Evolutionary conservation across 164 flowering plant genomes (phyloP), one percentile per base, ranked within the genome.

Genomic region (Cinnamomum chago): DNA sequence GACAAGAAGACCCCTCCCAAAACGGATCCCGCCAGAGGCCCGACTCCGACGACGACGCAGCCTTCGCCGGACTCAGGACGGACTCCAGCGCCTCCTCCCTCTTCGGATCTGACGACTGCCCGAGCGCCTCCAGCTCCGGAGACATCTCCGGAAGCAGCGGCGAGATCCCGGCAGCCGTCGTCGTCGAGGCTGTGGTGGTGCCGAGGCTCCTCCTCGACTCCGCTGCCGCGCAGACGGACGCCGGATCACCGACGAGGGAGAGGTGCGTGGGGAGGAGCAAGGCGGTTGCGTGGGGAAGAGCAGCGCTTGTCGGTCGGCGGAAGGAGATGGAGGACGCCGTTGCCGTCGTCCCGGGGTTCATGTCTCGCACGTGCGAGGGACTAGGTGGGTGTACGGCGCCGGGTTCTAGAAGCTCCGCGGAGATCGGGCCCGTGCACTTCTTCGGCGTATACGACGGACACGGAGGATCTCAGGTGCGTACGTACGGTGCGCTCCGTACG

Each of bases 391-490:
- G 93, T 78, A 83, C 89, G 47, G 91, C 93, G 17, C 81, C 84
- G 2, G 88, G 83, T 30, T 81, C 86, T 22, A 76, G 78, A 74
- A 76, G 69, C 65, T 83, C 90, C 74, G 65, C 22, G 2, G 85
- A 85, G 79, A 78, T 83, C 79, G 83, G 86, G 30, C 90, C 90
- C 15, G 78, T 88, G 27, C 89, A 87, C 81, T 90, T 91, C 87
- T 90, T 91, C 80, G 92, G 91, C 66, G 93, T 91, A 18, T 91
- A 84, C 79, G 96, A 91, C 67, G 96, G 96, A n/a, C 96, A 91
- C 40, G 96, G 96, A 12, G 96, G 96, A 62, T 80, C 88, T 72
- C 92, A 91, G 93, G 96, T 91, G 71, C 35, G 51, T 58, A 55
- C 62, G 28, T 28, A 68, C 47, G 47, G 60, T 14, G 60, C 25